phyloP scores from a whole-genome alignment of 129 eudicot species.

The Flaveria sonorensis region DNA sequence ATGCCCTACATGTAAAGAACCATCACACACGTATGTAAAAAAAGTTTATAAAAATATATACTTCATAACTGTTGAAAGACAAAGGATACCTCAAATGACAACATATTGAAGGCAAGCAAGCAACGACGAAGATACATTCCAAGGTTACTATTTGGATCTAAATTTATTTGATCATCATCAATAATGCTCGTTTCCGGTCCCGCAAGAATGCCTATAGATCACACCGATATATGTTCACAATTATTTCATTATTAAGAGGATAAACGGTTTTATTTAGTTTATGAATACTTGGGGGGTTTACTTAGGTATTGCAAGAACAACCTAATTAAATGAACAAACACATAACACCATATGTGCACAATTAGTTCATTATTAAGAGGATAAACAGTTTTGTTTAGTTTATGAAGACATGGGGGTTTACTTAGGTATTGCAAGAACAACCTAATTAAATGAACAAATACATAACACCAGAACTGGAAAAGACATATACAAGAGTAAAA shows the following conservation, averaged over 20 bases:
- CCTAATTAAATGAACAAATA: not conserved
- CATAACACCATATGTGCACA: not conserved
- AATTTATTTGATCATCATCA: slow-evolving; percentile 86
- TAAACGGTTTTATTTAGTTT: not conserved
- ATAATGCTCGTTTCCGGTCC: slow-evolving; percentile 70
- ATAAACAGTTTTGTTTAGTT: not conserved
- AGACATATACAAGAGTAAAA: not conserved
- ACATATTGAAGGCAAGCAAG: slow-evolving; percentile 66
- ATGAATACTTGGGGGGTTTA: not conserved
- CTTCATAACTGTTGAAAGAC: not conserved
- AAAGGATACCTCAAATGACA: slow-evolving; percentile 80
- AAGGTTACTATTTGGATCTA: slow-evolving; percentile 85
- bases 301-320: not conserved
- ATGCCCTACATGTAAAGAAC: slow-evolving; percentile 51
- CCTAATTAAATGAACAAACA: not conserved
- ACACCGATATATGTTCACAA: not conserved
- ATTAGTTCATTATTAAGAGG: not conserved
- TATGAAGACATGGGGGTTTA: not conserved
- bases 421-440: not conserved
- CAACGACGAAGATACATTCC: slow-evolving; percentile 89
- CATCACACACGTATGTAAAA: not conserved
- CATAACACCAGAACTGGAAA: not conserved
- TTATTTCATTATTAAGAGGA: not conserved
- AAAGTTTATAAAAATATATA: not conserved
- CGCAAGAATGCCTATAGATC: slow-evolving; percentile 65